Percentiles rank a stretch among this genome's conserved stretches.
Conservation (phyloP, 192 early-diverging fungal genomes). For the Mortierella antarctica region DNA sequence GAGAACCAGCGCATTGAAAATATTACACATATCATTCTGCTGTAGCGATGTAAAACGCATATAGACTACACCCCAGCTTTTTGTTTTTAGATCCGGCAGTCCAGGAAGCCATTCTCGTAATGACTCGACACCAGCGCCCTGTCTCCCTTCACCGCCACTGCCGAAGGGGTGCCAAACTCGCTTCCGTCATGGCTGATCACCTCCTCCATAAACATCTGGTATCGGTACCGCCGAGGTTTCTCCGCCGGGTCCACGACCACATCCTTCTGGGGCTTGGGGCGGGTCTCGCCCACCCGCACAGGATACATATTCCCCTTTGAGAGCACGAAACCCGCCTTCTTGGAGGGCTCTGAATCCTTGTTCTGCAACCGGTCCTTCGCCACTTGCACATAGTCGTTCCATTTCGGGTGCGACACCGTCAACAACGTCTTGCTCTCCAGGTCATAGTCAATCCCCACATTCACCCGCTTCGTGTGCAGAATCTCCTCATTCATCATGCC, state of each 20-base stretch:
- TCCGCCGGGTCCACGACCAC: constrained; percentile 32
- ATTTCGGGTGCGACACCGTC: constrained; percentile 37
- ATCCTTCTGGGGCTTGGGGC: constrained; percentile 47
- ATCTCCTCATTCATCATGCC: constrained; percentile 51
- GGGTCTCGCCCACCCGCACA: constrained; percentile 38
- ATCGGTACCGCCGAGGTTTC: constrained; percentile 24
- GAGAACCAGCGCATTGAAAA: no score
- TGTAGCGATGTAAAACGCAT: no score
- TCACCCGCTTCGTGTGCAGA: constrained; percentile 37
- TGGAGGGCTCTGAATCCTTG: constrained; percentile 12
- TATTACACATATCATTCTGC: no score
- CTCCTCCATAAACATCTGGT: constrained; percentile 40
- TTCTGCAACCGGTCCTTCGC: constrained; percentile 32
- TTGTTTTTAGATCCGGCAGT: constrained; percentile 23
- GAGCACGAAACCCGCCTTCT: constrained; percentile 34
- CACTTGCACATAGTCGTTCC: constrained; percentile 27
- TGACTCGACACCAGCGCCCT: constrained; percentile 39
- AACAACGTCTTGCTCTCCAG: constrained; percentile 8
- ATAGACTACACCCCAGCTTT: background rate
- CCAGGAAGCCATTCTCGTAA: constrained; percentile 40
- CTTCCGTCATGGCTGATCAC: constrained; percentile 36
- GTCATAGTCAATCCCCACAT: constrained; percentile 43
- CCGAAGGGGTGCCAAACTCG: constrained; percentile 44
- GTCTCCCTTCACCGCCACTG: constrained; percentile 21
- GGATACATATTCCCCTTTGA: constrained; percentile 31